A percentile compares a stretch with the other conserved stretches of the same genome.
Evolutionary conservation across 306 rosid species (phyloP).

Genomic region (Begonia peltatifolia): DNA sequence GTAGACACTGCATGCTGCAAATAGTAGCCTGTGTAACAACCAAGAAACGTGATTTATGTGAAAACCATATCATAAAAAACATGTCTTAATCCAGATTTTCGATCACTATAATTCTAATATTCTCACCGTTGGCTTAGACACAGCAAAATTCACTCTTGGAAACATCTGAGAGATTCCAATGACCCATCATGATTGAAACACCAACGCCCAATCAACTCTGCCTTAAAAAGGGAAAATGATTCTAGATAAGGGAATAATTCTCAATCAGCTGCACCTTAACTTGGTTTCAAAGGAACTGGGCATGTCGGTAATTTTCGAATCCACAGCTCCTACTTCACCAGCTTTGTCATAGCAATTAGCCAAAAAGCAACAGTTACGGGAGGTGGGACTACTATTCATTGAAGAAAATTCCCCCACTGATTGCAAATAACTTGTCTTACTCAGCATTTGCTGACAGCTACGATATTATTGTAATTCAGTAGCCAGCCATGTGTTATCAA

Average conservation of each 20-base stretch:
- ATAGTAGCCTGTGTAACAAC: too few species aligned
- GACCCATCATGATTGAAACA: slow-evolving; percentile 27
- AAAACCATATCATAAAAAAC: slow-evolving; percentile 4
- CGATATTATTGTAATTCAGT: slow-evolving; percentile 27
- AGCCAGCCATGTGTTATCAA: slow-evolving; percentile 30
- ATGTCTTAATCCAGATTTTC: slow-evolving; percentile 47
- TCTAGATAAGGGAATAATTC: slow-evolving; percentile 52
- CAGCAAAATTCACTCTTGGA: slow-evolving; percentile 16
- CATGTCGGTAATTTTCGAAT: slow-evolving; percentile 37
- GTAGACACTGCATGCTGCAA: too few species aligned
- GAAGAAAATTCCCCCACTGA: slow-evolving; percentile 57
- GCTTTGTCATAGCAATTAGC: slow-evolving; percentile 39
- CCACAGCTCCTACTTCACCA: slow-evolving; percentile 37
- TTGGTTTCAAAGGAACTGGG: slow-evolving; percentile 43
- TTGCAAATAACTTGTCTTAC: slow-evolving; percentile 37
- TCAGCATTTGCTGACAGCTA: slow-evolving; percentile 40
- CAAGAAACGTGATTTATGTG: too few species aligned
- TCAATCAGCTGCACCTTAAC: slow-evolving; percentile 51
- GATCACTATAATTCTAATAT: slow-evolving; percentile 40
- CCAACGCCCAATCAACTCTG: slow-evolving; percentile 32
- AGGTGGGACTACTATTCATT: slow-evolving; percentile 39
- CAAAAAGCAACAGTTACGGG: slow-evolving; percentile 32
- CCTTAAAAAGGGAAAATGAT: slow-evolving; percentile 20
- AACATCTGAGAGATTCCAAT: slow-evolving; percentile 39
- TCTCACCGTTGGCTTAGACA: slow-evolving; percentile 45